Conservation (phyloP, 2,329 filamentous ascomycete species). For the Periglandula ipomoeae region DNA sequence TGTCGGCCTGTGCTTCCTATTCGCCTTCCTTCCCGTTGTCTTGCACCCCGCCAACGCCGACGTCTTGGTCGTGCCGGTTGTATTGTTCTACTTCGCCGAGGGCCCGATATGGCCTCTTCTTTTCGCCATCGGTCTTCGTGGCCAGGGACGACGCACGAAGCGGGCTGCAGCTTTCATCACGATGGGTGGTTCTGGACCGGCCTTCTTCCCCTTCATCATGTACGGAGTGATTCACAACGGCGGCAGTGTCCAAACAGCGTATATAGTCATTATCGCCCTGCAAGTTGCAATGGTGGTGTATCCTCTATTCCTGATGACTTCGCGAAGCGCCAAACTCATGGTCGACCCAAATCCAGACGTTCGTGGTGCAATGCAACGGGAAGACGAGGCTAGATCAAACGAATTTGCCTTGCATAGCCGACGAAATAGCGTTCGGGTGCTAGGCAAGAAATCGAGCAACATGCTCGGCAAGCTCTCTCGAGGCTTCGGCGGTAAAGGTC, state of each 20-base stretch:
- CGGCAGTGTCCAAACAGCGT: conserved; percentile 54
- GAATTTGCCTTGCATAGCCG: conserved; percentile 11
- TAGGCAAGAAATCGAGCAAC: conserved; percentile 12
- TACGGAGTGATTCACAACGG: conserved; percentile 54
- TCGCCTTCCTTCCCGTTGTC: conserved; percentile 37
- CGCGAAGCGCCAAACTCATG: conserved; percentile 36
- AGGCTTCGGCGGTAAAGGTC: conserved; percentile 17
- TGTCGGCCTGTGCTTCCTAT: conserved; percentile 51
- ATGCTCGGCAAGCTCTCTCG: conserved; percentile 18
- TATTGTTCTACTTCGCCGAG: conserved; percentile 71
- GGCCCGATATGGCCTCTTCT: conserved; percentile 77
- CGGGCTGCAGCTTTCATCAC: conserved; percentile 69
- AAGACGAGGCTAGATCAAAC: conserved; percentile 12
- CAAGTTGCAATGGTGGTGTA: conserved; percentile 38
- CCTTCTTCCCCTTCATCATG: conserved; percentile 65
- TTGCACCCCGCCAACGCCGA: conserved; percentile 36
- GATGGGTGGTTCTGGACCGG: conserved; percentile 64
- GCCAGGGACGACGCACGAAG: conserved; percentile 73
- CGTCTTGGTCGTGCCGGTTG: conserved; percentile 48
- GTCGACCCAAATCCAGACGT: conserved; percentile 25
- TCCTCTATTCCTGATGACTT: conserved; percentile 37
- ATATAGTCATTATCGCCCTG: conserved; percentile 51
- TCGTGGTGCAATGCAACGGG: conserved; percentile 11
- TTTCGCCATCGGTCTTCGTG: conserved; percentile 69
- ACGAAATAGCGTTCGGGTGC: conserved; percentile 7